phyloP scores from a whole-genome alignment of 495 filamentous ascomycete species.

The Trichoderma erinaceum region DNA sequence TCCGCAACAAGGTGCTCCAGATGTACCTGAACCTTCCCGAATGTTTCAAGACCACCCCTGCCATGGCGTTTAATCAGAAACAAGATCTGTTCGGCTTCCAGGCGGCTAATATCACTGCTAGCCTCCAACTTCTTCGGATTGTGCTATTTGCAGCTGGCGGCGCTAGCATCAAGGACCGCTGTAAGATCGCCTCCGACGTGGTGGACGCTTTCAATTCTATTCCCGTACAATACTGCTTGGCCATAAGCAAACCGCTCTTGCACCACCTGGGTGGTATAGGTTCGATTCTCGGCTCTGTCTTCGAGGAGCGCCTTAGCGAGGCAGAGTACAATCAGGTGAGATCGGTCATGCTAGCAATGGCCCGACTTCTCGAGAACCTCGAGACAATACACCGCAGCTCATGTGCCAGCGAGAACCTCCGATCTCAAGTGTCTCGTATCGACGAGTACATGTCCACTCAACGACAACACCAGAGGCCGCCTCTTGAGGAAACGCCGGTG shows the following conservation, averaged over 20 bases:
- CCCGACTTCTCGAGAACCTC: slow-evolving; percentile 41
- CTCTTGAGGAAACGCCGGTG: not conserved
- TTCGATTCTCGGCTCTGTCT: slow-evolving; percentile 43
- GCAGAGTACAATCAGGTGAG: slow-evolving; percentile 39
- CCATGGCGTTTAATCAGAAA: slow-evolving; percentile 28
- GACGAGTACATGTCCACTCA: slow-evolving; percentile 42
- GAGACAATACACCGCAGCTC: slow-evolving; percentile 37
- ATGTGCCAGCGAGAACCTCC: slow-evolving; percentile 36
- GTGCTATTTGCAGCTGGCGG: slow-evolving; percentile 38
- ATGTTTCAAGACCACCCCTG: slow-evolving; percentile 33
- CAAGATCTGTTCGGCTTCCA: slow-evolving; percentile 44
- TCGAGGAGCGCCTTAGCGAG: slow-evolving; percentile 44
- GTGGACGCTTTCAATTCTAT: slow-evolving; percentile 41
- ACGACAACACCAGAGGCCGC: not conserved
- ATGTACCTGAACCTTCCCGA: slow-evolving; percentile 37
- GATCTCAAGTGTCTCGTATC: slow-evolving; percentile 39
- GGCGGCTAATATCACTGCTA: slow-evolving; percentile 49
- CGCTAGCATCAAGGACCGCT: slow-evolving; percentile 39
- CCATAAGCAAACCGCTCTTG: slow-evolving; percentile 46
- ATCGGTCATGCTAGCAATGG: slow-evolving; percentile 43
- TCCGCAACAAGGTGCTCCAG: slow-evolving; percentile 35
- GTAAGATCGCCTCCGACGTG: slow-evolving; percentile 42
- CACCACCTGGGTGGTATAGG: slow-evolving; percentile 48
- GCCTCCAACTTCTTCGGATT: slow-evolving; percentile 46
- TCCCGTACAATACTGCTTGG: slow-evolving; percentile 39